Conservation (phyloP, 1,139 yeast genomes). For the Suzukiozyma palmioleophila region DNA sequence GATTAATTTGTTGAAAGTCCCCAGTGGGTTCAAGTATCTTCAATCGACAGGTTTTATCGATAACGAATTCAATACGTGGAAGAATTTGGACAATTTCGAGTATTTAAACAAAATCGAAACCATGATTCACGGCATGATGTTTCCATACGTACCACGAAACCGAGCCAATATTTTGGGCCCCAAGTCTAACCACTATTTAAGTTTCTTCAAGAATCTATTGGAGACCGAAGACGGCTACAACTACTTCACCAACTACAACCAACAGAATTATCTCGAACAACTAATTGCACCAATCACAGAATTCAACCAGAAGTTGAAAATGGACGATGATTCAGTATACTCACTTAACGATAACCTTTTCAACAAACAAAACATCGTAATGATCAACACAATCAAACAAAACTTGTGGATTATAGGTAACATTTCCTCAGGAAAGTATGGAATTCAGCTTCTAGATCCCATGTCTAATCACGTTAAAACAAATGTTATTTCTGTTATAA, state of each 20-base stretch:
- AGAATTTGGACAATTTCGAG: constrained; percentile 16
- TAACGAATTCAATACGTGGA: constrained; percentile 28
- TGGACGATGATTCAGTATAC: constrained; percentile 13
- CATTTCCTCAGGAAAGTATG: constrained; percentile 65
- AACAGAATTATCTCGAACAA: constrained; percentile 23
- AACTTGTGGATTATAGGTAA: constrained; percentile 87
- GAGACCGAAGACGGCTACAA: constrained; percentile 76
- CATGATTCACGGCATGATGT: constrained; percentile 18
- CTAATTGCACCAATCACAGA: constrained; percentile 20
- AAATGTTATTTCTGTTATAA: constrained; percentile 48
- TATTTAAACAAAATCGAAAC: constrained; percentile 23
- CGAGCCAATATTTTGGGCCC: constrained; percentile 7
- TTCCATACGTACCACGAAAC: constrained; percentile 18
- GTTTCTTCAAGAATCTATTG: constrained; percentile 76
- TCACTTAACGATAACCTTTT: constrained; percentile 8
- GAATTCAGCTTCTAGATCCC: constrained; percentile 64
- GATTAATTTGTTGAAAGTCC: constrained; percentile 23
- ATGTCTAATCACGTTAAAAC: constrained; percentile 42
- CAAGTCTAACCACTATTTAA: constrained; percentile 44
- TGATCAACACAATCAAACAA: constrained; percentile 46
- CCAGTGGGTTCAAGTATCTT: constrained; percentile 35
- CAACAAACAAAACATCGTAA: constrained; percentile 5
- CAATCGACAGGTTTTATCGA: constrained; percentile 31
- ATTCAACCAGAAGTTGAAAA: constrained; percentile 13
- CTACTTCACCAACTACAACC: constrained; percentile 25